Percentiles rank a stretch among this genome's conserved stretches.
Evolutionary conservation across 2,329 filamentous ascomycete genomes (phyloP).

Genomic region (Capronia coronata): DNA sequence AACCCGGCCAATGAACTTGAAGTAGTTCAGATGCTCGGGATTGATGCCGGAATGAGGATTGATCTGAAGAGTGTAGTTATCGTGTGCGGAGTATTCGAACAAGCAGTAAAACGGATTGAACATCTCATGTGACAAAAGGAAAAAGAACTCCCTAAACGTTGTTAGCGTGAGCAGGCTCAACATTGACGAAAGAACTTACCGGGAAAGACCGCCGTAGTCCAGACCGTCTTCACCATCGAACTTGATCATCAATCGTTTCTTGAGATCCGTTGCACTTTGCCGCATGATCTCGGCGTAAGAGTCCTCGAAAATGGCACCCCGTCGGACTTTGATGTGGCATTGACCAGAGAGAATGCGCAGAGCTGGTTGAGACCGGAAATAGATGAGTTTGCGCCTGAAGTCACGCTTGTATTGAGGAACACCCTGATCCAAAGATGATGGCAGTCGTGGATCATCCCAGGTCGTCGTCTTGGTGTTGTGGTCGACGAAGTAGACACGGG

Average conservation of each 20-base stretch:
- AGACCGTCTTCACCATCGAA: constrained; percentile 97
- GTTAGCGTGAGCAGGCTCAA: background rate
- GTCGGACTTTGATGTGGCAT: constrained; percentile 94
- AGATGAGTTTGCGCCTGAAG: constrained; percentile 95
- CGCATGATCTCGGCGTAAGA: constrained; percentile 98
- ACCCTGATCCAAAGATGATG: constrained; percentile 93
- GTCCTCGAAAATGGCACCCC: constrained; percentile 97
- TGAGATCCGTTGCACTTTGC: constrained; percentile 88
- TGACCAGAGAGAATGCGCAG: constrained; percentile 92
- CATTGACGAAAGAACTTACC: constrained; percentile 39
- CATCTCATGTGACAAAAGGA: constrained; percentile 98
- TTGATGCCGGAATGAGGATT: constrained; percentile 99
- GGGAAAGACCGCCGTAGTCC: constrained; percentile 93
- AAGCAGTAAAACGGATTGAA: constrained; percentile 99
- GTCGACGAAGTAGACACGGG: constrained; percentile 96
- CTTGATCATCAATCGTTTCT: constrained; percentile 99
- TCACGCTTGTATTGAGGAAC: constrained; percentile 99
- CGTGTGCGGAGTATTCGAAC: constrained; percentile 98
- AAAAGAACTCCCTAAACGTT: constrained; percentile 80
- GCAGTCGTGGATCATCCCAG: constrained; percentile 93
- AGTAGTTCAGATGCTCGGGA: constrained; percentile 98
- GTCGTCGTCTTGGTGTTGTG: constrained; percentile 99
- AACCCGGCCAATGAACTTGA: constrained; percentile 98
- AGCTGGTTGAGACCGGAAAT: constrained; percentile 96
- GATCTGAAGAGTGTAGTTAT: constrained; percentile 99